Evolutionary conservation across 805 yeast genomes (phyloP).

Genomic region (Clavispora phyllophila): DNA sequence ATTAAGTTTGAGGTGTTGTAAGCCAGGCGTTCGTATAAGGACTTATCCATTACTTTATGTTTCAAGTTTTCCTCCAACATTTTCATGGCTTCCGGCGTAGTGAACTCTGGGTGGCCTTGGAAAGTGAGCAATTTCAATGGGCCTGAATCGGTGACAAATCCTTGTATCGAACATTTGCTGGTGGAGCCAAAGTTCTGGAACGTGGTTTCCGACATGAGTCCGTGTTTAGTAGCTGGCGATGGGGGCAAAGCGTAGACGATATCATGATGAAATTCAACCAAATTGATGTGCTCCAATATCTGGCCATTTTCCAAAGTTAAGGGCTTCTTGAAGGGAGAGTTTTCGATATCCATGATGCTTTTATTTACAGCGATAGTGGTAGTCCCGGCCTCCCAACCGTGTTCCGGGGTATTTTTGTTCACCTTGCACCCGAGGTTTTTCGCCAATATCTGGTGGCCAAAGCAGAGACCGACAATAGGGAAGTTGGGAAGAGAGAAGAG

Average conservation of each 20-base stretch:
- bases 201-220: constrained; percentile 16
- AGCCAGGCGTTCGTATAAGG: constrained; percentile 23
- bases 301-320: constrained; percentile 49
- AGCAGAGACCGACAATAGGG: constrained; percentile 72
- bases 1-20: constrained; percentile 25
- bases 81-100: constrained; percentile 25
- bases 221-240: constrained; percentile 24
- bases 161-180: constrained; percentile 57
- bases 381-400: constrained; percentile 74
- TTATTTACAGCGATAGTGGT: constrained; percentile 44
- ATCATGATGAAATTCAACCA: constrained; percentile 36
- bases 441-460: constrained; percentile 80
- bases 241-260: constrained; percentile 33
- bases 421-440: constrained; percentile 61
- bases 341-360: constrained; percentile 24
- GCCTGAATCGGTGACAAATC: constrained; percentile 45
- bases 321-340: constrained; percentile 20
- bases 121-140: constrained; percentile 53
- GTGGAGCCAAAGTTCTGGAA: constrained; percentile 48
- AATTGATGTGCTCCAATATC: constrained; percentile 38
- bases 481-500: constrained; percentile 19
- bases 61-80: constrained; percentile 18
- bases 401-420: constrained; percentile 40
- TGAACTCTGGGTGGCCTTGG: constrained; percentile 91
- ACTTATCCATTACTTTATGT: constrained; percentile 17